Percentiles rank a stretch among this genome's conserved stretches.
phyloP scores from a whole-genome alignment of 2,329 filamentous ascomycete species.

The Zymoseptoria tritici region DNA sequence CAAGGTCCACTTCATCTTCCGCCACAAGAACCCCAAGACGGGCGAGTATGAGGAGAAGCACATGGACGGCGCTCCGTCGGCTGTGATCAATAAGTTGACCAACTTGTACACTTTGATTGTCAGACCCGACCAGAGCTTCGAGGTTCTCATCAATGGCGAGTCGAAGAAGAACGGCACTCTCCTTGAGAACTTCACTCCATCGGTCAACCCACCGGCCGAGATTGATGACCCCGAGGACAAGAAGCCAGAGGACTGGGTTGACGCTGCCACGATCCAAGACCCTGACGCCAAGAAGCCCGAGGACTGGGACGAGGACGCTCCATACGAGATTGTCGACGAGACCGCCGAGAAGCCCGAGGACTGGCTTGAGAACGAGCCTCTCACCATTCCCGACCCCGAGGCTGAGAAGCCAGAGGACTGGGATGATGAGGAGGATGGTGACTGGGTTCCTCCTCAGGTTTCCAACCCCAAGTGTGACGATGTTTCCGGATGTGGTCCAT shows the following conservation, averaged over 20 bases:
- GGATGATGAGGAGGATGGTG: slow-evolving; percentile 99
- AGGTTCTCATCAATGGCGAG: slow-evolving; percentile 86
- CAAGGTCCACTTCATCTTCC: slow-evolving; percentile 97
- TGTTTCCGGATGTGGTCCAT: slow-evolving; percentile 85
- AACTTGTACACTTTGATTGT: slow-evolving; percentile 96
- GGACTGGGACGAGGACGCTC: slow-evolving; percentile 98
- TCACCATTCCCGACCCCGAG: slow-evolving; percentile 80
- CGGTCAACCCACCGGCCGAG: slow-evolving; percentile 92
- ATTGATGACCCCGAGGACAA: slow-evolving; percentile 89
- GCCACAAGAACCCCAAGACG: slow-evolving; percentile 99
- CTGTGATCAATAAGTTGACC: slow-evolving; percentile 83
- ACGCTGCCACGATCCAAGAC: slow-evolving; percentile 82
- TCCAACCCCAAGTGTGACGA: slow-evolving; percentile 95
- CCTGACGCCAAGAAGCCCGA: slow-evolving; percentile 93
- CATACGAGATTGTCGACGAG: slow-evolving; percentile 91
- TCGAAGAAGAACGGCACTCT: slow-evolving; percentile 82
- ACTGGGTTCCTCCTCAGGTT: slow-evolving; percentile 85
- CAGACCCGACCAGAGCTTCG: slow-evolving; percentile 90
- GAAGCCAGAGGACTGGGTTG: slow-evolving; percentile 95
- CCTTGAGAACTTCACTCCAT: slow-evolving; percentile 82
- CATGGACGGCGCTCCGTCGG: slow-evolving; percentile 71
- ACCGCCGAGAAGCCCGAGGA: slow-evolving; percentile 86
- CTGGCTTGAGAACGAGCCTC: slow-evolving; percentile 87
- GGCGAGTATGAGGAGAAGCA: slow-evolving; percentile 99
- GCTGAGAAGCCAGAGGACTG: slow-evolving; percentile 97